These are phyloP conservation scores for Neofusicoccum parvum DNA, from an alignment of 2,329 filamentous ascomycete species.

Conservation along the genomic window DNA sequence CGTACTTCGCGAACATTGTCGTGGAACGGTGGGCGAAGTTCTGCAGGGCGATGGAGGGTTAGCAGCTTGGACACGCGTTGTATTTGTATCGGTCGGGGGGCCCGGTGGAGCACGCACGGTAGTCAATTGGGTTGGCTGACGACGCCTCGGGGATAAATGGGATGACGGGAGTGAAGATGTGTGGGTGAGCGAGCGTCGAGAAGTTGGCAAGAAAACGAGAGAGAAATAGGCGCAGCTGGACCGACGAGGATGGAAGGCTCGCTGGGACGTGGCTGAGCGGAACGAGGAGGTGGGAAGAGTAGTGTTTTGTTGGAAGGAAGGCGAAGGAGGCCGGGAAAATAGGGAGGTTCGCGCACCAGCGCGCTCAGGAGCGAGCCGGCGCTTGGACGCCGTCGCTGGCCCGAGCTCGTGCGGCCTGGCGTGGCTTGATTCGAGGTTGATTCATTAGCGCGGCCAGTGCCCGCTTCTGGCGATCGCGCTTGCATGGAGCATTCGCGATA, in stretches of 20 bases:
- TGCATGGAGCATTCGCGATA: conserved; percentile 17
- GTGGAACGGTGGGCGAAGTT: conserved; percentile 28
- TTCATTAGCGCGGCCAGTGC: conserved; percentile 19
- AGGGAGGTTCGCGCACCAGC: conserved; percentile 19
- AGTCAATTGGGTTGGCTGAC: conserved; percentile 38
- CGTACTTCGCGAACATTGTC: conserved; percentile 59
- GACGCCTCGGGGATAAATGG: conserved; percentile 30
- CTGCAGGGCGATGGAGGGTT: conserved; percentile 28
- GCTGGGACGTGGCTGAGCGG: conserved; percentile 26
- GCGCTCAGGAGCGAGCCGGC: conserved; percentile 18
- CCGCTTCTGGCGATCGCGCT: conserved; percentile 18
- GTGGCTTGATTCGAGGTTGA: conserved; percentile 20
- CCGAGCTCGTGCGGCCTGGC: conserved; percentile 18
- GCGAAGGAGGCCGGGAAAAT: conserved; percentile 22
- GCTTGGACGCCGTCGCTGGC: conserved; percentile 8
- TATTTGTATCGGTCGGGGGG: conserved; percentile 15
- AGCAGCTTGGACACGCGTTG: conserved; percentile 29
- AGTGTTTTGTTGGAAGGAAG: conserved; percentile 22
- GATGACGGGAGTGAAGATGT: conserved; percentile 37
- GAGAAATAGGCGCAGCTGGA: conserved; percentile 34
- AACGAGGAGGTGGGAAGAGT: conserved; percentile 23
- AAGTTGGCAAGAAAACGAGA: conserved; percentile 40
- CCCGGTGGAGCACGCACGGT: conserved; percentile 19
- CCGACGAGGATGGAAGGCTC: conserved; percentile 23
- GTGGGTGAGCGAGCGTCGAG: conserved; percentile 37